Conservation (phyloP, 768 basidiomycete genomes). For the Naganishia randhawae region DNA sequence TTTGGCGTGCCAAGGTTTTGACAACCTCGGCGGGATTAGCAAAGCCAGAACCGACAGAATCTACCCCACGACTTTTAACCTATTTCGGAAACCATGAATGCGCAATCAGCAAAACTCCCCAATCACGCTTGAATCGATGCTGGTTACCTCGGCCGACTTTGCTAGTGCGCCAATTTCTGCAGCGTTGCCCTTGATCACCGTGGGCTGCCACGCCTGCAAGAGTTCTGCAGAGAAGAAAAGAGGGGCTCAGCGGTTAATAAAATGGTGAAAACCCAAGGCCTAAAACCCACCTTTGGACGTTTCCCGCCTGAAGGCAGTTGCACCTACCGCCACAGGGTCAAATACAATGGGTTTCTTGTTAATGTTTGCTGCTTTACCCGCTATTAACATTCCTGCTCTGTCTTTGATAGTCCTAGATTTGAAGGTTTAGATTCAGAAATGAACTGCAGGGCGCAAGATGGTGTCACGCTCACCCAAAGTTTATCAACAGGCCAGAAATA, state of each 20-base stretch:
- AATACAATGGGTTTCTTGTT: slow-evolving; percentile 74
- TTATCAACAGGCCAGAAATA: slow-evolving; percentile 69
- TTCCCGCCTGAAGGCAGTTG: slow-evolving; percentile 66
- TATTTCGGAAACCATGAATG: slow-evolving; percentile 37
- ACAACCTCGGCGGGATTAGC: slow-evolving; percentile 70
- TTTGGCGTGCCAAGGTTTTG: slow-evolving; percentile 63
- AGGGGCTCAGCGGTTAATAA: slow-evolving; percentile 16
- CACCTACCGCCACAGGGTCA: slow-evolving; percentile 89
- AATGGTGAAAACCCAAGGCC: background rate
- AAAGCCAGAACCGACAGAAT: slow-evolving; percentile 75
- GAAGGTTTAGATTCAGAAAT: background rate
- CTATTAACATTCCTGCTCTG: slow-evolving; percentile 69
- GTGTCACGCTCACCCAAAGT: slow-evolving; percentile 60
- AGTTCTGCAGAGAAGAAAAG: slow-evolving; percentile 55
- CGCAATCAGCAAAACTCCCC: background rate
- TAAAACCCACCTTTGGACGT: slow-evolving; percentile 58
- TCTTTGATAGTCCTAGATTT: slow-evolving; percentile 50
- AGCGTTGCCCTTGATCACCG: slow-evolving; percentile 91
- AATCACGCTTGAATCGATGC: background rate
- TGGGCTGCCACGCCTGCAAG: slow-evolving; percentile 72
- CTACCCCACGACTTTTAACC: slow-evolving; percentile 78
- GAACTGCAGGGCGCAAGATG: too few relatives aligned
- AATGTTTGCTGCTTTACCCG: slow-evolving; percentile 67
- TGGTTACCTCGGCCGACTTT: slow-evolving; percentile 66
- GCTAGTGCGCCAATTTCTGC: slow-evolving; percentile 73